A percentile compares a stretch with the other conserved stretches of the same genome.
Evolutionary conservation across 73 alveolate genomes (phyloP).

Genomic region (Stentor roeselii): DNA sequence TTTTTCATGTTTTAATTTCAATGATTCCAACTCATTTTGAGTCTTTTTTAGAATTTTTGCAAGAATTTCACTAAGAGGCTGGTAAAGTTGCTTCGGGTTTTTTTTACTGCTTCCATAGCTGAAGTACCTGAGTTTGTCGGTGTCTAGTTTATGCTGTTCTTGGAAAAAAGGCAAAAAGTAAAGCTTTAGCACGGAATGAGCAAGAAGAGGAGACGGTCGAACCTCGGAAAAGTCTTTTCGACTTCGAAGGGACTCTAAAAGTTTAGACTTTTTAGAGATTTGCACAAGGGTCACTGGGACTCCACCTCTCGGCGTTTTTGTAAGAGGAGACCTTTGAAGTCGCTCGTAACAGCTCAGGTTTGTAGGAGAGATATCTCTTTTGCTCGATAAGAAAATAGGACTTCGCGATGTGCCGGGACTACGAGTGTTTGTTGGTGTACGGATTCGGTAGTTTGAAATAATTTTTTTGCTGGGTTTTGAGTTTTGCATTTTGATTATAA

Average conservation of each 20-base stretch:
- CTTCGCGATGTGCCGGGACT: conserved; percentile 37
- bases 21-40: background rate
- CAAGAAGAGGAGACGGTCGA: background rate
- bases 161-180: background rate
- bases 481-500: background rate
- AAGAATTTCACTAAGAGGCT: background rate
- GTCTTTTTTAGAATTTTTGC: background rate
- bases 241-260: no score
- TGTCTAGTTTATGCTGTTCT: background rate
- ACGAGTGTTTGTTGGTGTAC: conserved; percentile 47
- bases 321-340: conserved; percentile 36
- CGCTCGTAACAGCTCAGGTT: conserved; percentile 63
- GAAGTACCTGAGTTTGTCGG: background rate
- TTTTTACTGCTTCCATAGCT: background rate
- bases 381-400: conserved; percentile 66
- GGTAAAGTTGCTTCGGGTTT: no score
- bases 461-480: conserved; percentile 31
- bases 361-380: conserved; percentile 63
- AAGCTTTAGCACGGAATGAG: background rate
- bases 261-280: no score
- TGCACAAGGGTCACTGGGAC: conserved; percentile 78
- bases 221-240: background rate
- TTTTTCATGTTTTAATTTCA: background rate
- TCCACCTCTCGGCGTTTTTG: conserved; percentile 73
- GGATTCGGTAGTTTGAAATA: no score